Conservation (phyloP, 306 rosid genomes). For the Trifolium dubium region DNA sequence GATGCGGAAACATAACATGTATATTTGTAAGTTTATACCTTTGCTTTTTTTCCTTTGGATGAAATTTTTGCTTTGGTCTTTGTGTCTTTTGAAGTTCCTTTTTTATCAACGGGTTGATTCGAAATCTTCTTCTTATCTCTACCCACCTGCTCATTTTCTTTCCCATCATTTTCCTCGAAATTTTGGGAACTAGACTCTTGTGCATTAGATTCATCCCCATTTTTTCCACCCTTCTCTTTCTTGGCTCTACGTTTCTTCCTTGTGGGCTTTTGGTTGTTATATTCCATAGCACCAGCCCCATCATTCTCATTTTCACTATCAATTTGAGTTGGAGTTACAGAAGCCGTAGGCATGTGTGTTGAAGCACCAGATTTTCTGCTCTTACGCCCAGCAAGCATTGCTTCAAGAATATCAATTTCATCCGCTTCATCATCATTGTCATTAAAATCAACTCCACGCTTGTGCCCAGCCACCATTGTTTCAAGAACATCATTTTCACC, state of each 20-base stretch:
- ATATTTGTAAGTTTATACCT: conserved; percentile 56
- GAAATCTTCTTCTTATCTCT: conserved; percentile 55
- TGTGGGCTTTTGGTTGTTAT: conserved; percentile 54
- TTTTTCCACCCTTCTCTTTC: conserved; percentile 64
- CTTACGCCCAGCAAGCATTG: conserved; percentile 67
- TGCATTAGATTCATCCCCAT: conserved; percentile 43
- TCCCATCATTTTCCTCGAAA: conserved; percentile 34
- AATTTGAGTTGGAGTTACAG: conserved; percentile 35
- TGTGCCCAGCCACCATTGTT: conserved; percentile 69
- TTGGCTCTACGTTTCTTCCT: conserved; percentile 63
- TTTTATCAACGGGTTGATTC: conserved; percentile 51
- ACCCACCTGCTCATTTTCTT: conserved; percentile 47
- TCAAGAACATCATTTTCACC: conserved; percentile 64
- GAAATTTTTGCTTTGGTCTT: conserved; percentile 55
- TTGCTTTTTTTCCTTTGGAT: conserved; percentile 73
- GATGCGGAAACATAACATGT: not conserved
- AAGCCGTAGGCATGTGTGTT: conserved; percentile 38
- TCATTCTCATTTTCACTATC: conserved; percentile 58
- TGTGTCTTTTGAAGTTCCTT: conserved; percentile 55
- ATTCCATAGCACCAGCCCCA: conserved; percentile 53
- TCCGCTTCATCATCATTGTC: conserved; percentile 48
- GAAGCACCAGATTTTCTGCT: conserved; percentile 52
- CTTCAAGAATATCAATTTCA: conserved; percentile 63
- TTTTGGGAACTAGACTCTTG: conserved; percentile 55
- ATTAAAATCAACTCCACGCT: conserved; percentile 44